Evolutionary conservation across 2,329 filamentous ascomycete genomes (phyloP), one percentile per base, ranked within the genome.

Genomic region (Penicillium brevicompactum): DNA sequence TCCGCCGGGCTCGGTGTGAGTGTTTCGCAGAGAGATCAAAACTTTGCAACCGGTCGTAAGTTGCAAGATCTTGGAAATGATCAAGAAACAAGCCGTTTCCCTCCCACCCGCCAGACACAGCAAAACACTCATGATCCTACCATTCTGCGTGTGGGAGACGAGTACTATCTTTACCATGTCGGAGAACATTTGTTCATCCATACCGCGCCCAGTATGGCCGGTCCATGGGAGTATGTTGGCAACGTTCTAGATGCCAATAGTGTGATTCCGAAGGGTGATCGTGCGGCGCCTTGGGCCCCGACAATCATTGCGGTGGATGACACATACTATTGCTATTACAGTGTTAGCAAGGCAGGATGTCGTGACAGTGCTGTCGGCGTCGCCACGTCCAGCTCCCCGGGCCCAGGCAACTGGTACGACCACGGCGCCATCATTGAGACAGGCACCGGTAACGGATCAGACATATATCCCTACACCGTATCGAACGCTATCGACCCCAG

Each of bases 271-370:
- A 74, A 74, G 48, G 71, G 70, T 16, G 64, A 73, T 44, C 66
- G 65, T 14, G 64, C 59, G 16, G 62, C 57, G 5, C 72, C 70
- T 0, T 74, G 72, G 85, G 87, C 87, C 1, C 87, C 87, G 0
- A 85, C 87, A 53, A 82, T 88, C 3, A 68, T 77, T 30, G 73
- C 80, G 7, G 75, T 88, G 24, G 82, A 81, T 56, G 76, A 74
- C 43, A 78, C 75, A 0, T 90, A 87, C 73, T 85, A 88, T 63
- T 76, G 85, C 44, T 89, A 86, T 77, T 88, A 89, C 72, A 78
- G 82, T 8, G 84, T 88, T 30, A 85, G 81, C 53, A 75, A 81
- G 5, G 85, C 87, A 55, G 85, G 86, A 1, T 81, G 78, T 1
- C 84, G 87, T 47, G 74, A 81, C 69, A 86, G 83, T 1, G 84